These are phyloP conservation scores for Stagonosporopsis cucurbitacearum DNA, from an alignment of 2,329 filamentous ascomycete species.

Conservation along the genomic window DNA sequence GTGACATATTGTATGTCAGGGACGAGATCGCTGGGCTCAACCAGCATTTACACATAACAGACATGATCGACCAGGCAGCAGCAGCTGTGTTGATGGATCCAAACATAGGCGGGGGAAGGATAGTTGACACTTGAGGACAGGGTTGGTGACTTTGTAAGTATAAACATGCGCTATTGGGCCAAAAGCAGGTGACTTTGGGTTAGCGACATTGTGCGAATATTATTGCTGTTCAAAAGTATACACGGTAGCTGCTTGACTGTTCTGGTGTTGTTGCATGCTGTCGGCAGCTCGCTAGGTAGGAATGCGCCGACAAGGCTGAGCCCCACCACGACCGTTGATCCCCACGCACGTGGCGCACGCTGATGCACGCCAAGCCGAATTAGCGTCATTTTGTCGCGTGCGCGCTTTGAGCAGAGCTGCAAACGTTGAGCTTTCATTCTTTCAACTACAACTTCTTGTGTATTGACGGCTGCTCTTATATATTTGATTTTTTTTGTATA, in stretches of 20 bases:
- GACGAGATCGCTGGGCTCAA: conserved; percentile 12
- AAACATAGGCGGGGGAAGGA: conserved; percentile 7
- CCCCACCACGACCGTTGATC: conserved; percentile 15
- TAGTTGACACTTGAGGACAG: conserved; percentile 14
- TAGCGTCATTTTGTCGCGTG: conserved; percentile 15
- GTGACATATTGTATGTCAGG: conserved; percentile 8
- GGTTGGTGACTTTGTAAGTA: conserved; percentile 19
- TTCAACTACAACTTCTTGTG: neutral
- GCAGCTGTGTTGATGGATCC: conserved; percentile 5
- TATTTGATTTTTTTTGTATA: neutral
- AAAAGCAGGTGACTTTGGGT: conserved; percentile 22
- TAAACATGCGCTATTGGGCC: conserved; percentile 17
- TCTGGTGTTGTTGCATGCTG: neutral
- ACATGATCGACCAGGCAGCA: conserved; percentile 7
- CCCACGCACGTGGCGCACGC: conserved; percentile 10
- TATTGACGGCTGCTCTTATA: neutral
- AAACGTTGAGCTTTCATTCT: conserved; percentile 3
- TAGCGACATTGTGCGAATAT: conserved; percentile 19
- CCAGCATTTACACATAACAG: conserved; percentile 13
- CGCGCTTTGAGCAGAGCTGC: conserved; percentile 12
- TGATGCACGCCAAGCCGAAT: conserved; percentile 15
- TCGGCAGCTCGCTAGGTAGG: neutral
- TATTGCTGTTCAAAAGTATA: neutral
- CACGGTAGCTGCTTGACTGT: neutral
- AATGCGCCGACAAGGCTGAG: conserved; percentile 12